These are phyloP conservation scores for Leccinellum luteum DNA, from an alignment of 768 basidiomycete species.

Conservation along the genomic window DNA sequence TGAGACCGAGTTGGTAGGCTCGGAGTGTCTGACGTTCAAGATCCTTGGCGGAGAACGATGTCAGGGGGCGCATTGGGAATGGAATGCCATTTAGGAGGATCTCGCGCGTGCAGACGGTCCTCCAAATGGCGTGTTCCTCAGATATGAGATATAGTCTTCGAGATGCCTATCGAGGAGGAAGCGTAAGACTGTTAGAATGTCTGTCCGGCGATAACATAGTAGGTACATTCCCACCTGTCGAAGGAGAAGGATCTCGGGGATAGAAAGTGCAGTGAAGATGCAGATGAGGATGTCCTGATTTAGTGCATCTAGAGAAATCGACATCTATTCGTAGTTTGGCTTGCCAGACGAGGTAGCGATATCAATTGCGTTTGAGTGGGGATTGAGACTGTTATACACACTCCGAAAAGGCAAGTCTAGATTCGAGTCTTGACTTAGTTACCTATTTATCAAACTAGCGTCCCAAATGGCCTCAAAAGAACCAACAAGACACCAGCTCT, in stretches of 20 bases:
- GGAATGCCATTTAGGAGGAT: conserved; percentile 49
- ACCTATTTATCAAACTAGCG: background rate
- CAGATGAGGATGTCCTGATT: conserved; percentile 39
- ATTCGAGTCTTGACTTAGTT: background rate
- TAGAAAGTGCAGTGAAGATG: conserved; percentile 35
- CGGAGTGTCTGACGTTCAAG: conserved; percentile 45
- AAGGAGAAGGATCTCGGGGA: conserved; percentile 41
- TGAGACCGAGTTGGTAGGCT: conserved; percentile 46
- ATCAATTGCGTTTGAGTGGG: background rate
- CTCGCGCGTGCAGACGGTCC: conserved; percentile 42
- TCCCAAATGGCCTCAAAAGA: conserved; percentile 48
- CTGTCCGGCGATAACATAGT: background rate
- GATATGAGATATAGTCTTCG: conserved; percentile 46
- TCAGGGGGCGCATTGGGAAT: conserved; percentile 41
- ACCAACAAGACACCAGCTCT: conserved; percentile 68
- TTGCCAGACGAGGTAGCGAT: background rate
- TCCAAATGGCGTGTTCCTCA: conserved; percentile 54
- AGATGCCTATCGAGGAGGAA: conserved; percentile 42
- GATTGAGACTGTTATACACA: too few species aligned
- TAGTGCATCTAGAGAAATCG: conserved; percentile 21
- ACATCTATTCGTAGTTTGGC: conserved; percentile 12
- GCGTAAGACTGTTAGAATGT: background rate
- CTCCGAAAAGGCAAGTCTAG: conserved; percentile 19
- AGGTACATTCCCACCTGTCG: conserved; percentile 37
- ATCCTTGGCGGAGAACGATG: conserved; percentile 36